Evolutionary conservation across 2,329 filamentous ascomycete genomes (phyloP).

Genomic region (Arthrocladium fulminans): DNA sequence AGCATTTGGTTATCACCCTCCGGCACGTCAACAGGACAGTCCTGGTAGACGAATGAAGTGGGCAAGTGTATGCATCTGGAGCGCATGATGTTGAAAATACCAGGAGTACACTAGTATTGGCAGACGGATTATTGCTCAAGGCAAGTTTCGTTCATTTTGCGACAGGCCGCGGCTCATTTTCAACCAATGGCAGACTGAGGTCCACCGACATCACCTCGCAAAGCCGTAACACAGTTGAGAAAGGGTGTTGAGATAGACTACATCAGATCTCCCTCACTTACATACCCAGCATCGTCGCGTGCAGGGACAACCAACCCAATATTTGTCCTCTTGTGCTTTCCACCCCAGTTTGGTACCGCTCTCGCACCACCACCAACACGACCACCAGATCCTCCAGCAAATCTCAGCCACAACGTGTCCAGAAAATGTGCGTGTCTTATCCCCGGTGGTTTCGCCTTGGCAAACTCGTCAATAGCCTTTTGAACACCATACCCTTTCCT

Average conservation of each 20-base stretch:
- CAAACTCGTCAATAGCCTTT: conserved; percentile 72
- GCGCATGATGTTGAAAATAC: too few relatives aligned
- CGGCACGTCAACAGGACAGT: too few relatives aligned
- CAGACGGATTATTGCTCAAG: too few relatives aligned
- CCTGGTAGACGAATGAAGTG: too few relatives aligned
- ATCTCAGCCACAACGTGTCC: conserved; percentile 72
- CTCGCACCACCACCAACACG: neutral
- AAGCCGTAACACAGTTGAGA: neutral
- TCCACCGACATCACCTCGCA: too few relatives aligned
- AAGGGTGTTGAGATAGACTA: neutral
- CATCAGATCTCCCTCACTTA: conserved; percentile 7
- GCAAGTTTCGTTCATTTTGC: too few relatives aligned
- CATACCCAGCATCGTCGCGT: neutral
- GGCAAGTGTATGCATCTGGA: too few relatives aligned
- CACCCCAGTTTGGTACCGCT: neutral
- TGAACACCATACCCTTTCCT: conserved; percentile 61
- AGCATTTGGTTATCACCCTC: too few relatives aligned
- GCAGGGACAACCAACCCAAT: neutral
- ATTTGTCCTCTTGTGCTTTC: neutral
- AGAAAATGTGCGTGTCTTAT: conserved; percentile 87
- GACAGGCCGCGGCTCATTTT: too few relatives aligned
- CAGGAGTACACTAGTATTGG: too few relatives aligned
- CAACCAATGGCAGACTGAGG: too few relatives aligned
- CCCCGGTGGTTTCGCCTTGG: conserved; percentile 62
- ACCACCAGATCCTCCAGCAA: neutral